Evolutionary conservation across 306 rosid species (phyloP).

Genomic region (Crotalaria pallida): DNA sequence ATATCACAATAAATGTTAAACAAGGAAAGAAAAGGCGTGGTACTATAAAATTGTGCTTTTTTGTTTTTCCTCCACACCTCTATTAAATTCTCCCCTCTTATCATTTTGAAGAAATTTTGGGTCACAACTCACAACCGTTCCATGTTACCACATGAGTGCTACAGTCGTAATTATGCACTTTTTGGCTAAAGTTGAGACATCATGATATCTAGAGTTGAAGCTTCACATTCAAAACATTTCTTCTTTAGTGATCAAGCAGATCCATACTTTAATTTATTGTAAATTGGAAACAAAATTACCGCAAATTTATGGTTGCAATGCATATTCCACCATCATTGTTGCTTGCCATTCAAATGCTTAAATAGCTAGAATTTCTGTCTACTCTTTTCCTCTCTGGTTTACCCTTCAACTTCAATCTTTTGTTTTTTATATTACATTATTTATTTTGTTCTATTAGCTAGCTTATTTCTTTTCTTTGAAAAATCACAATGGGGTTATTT

Average conservation of each 20-base stretch:
- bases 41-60: not conserved
- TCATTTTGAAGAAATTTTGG: slow-evolving; percentile 7
- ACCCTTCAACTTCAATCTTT: not conserved
- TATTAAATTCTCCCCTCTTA: not conserved
- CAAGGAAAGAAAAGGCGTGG: not conserved
- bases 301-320: slow-evolving; percentile 17
- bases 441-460: not conserved
- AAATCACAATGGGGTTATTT: not conserved
- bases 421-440: not conserved
- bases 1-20: not conserved
- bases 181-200: slow-evolving; percentile 37
- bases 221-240: slow-evolving; percentile 29
- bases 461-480: not conserved
- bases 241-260: slow-evolving; percentile 2
- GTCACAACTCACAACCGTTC: not conserved
- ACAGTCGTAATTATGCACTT: slow-evolving; percentile 21
- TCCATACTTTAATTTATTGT: slow-evolving; percentile 12
- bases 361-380: slow-evolving; percentile 24
- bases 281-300: slow-evolving; percentile 14
- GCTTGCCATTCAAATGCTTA: slow-evolving; percentile 22
- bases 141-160: not conserved
- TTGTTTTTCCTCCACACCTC: not conserved
- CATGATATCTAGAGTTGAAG: slow-evolving; percentile 37
- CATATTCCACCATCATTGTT: slow-evolving; percentile 32
- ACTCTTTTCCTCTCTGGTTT: not conserved